Base-by-base conservation (phyloP, 768 basidiomycete species). In the Punctularia strigosozonata region DNA sequence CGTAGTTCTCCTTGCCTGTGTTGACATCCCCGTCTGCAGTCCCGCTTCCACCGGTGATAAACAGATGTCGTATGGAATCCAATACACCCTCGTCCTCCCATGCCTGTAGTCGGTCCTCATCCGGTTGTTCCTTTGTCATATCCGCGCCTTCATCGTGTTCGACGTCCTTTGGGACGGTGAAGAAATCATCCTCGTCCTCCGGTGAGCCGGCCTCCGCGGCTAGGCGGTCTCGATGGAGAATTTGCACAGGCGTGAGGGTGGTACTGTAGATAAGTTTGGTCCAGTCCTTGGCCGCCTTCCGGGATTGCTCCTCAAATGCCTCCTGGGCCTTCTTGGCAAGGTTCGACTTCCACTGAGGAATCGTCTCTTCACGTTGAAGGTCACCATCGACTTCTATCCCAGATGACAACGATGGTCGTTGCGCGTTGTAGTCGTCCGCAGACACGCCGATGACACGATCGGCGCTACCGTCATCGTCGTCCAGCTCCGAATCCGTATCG, bases 71-170 rank as follows among this genome's bases (percentile, higher is more conserved):
- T 51, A 99, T 78, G 2, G 86, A 82, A 37, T 95, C 86, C 18
- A 98, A 68, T 56, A 86, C 69, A 18, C 73, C 78, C 45, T 92
- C 85, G 44, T 86, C 77, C 42, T 83, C 78, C 92, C 91, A 97
- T 48, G 74, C 73, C 43, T 66, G 71, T 42, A 86, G 56, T 32
- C 63, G 63, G 19, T 75, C 71, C 1, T 48, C 48, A 31, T 68
- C 55, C n/a, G 77, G 37, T 0, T 49, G 50, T 37, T 73, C 77
- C 56, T 91, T 92, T 6, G 78, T 69, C 54, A 68, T 73, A 55
- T 94, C 91, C 25, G 78, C 46, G 12, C 63, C 65, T 37, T 78
- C 74, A 2, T 69, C 66, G n/a, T 64, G 62, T 6, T 50, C 58
- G 26, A 47, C 51, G 10, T 48, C 50, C 48, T 69, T 72, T n/a